Evolutionary conservation across 331 rosid species (phyloP), one percentile per base, ranked within the genome.

Genomic region (Malus hybrid): DNA sequence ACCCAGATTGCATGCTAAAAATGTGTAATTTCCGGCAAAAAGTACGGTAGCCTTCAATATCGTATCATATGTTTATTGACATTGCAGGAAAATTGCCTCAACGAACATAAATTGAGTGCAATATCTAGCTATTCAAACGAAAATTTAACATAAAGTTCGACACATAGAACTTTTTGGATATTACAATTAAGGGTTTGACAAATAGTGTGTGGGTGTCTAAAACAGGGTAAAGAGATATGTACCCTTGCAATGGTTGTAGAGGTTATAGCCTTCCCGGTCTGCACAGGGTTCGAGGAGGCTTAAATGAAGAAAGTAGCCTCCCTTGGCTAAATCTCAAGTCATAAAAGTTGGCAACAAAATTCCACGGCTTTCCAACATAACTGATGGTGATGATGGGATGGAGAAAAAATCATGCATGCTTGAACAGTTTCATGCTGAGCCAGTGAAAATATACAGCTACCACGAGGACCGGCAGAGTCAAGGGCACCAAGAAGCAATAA

Each of bases 401-500:
- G 4, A 14, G 5, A 64, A n/a, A 64, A 56, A 60, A 42, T 85
- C 80, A 93, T 15, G 96, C 96, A 65, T 90, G 94, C 75, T 93
- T 88, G 85, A 93, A 93, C 84, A 93, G 36, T 76, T 93, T 93
- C 96, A 90, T 90, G 86, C 89, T 79, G 67, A 93, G 96, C 98
- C 98, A 88, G 75, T 88, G 96, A 71, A 90, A 90, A 79, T 93
- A 93, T 26, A 90, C 90, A 75, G 91, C 87, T 39, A 90, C 90
- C 70, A 90, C 64, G 44, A 93, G 85, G 44, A 90, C 88, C 33
- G 95, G 98, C 13, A 93, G 85, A 69, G 91, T 93, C 88, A 90
- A 78, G 20, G 98, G 98, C 87, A 90, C 87, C 65, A 90, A 80
- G 85, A 90, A 85, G 90, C 91, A 88, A 66, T 90, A 87, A 71